phyloP scores from a whole-genome alignment of 2,329 filamentous ascomycete species.

The Claviceps sp. region DNA sequence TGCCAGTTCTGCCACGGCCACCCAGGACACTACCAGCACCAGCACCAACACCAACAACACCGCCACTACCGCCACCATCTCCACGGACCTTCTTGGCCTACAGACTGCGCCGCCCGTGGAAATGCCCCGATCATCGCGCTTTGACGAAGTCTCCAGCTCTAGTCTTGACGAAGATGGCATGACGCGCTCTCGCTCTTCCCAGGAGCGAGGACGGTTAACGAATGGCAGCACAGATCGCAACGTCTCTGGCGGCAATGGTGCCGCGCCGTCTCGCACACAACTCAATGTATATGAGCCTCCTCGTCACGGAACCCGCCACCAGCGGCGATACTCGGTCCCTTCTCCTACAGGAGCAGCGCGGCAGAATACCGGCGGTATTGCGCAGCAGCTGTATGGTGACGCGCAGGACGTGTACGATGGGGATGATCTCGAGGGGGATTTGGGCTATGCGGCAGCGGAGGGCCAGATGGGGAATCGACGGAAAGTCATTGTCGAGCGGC shows the following conservation, averaged over 20 bases:
- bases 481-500: slow-evolving; percentile 90
- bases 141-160: slow-evolving; percentile 44
- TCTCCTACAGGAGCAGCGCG: slow-evolving; percentile 29
- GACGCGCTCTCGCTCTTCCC: slow-evolving; percentile 20
- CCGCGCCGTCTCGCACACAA: slow-evolving; percentile 21
- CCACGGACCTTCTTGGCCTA: slow-evolving; percentile 59
- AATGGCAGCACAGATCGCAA: slow-evolving; percentile 7
- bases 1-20: slow-evolving; percentile 22
- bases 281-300: slow-evolving; percentile 32
- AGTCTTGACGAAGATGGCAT: slow-evolving; percentile 27
- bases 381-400: slow-evolving; percentile 37
- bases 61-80: slow-evolving; percentile 10
- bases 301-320: slow-evolving; percentile 28
- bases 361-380: slow-evolving; percentile 36
- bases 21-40: slow-evolving; percentile 7
- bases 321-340: slow-evolving; percentile 41
- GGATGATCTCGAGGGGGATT: slow-evolving; percentile 77
- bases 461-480: slow-evolving; percentile 84
- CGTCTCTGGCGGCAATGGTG: slow-evolving; percentile 17
- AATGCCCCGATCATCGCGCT: slow-evolving; percentile 62
- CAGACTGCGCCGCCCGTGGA: slow-evolving; percentile 43
- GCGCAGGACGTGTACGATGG: slow-evolving; percentile 48
- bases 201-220: slow-evolving; percentile 14
- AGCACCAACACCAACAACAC: slow-evolving; percentile 30
- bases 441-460: slow-evolving; percentile 87